phyloP scores from a whole-genome alignment of 805 yeast species.

The Saccharomycopsis babjevae region DNA sequence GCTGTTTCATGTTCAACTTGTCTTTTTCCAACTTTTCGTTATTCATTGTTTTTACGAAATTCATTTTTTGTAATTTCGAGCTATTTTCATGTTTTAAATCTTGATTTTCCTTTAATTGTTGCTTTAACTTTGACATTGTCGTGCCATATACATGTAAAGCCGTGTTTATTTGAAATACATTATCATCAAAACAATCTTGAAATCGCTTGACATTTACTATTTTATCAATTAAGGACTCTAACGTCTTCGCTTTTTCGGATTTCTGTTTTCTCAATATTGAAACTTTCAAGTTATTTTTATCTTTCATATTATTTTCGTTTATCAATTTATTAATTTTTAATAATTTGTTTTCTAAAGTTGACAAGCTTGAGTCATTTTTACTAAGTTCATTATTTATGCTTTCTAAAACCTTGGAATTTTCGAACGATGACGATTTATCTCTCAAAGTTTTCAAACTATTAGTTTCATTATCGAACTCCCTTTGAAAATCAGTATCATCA shows the following conservation, averaged over 20 bases:
- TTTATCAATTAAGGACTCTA: slow-evolving; percentile 24
- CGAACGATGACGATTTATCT: slow-evolving; percentile 26
- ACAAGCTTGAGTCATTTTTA: slow-evolving; percentile 29
- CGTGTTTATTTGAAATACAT: background rate
- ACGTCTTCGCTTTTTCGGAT: slow-evolving; percentile 24
- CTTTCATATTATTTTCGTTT: slow-evolving; percentile 41
- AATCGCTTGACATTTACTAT: slow-evolving; percentile 25
- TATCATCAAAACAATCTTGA: background rate
- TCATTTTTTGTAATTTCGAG: slow-evolving; percentile 13
- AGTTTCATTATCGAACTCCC: background rate
- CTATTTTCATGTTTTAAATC: slow-evolving; percentile 18
- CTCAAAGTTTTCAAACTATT: slow-evolving; percentile 32
- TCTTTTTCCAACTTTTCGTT: slow-evolving; percentile 16
- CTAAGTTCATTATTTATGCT: slow-evolving; percentile 29
- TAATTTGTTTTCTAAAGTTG: slow-evolving; percentile 32
- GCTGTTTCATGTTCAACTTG: slow-evolving; percentile 10
- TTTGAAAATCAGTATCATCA: background rate
- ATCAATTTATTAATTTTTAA: slow-evolving; percentile 47
- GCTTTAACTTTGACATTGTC: slow-evolving; percentile 6
- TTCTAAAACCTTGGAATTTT: slow-evolving; percentile 24
- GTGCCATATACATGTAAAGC: background rate
- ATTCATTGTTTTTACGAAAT: slow-evolving; percentile 14
- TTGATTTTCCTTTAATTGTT: slow-evolving; percentile 13
- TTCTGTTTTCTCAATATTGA: slow-evolving; percentile 35
- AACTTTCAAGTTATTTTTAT: slow-evolving; percentile 48